Percentiles rank a stretch among this genome's conserved stretches.
phyloP scores from a whole-genome alignment of 163 green algal species.

The Botryococcus braunii region DNA sequence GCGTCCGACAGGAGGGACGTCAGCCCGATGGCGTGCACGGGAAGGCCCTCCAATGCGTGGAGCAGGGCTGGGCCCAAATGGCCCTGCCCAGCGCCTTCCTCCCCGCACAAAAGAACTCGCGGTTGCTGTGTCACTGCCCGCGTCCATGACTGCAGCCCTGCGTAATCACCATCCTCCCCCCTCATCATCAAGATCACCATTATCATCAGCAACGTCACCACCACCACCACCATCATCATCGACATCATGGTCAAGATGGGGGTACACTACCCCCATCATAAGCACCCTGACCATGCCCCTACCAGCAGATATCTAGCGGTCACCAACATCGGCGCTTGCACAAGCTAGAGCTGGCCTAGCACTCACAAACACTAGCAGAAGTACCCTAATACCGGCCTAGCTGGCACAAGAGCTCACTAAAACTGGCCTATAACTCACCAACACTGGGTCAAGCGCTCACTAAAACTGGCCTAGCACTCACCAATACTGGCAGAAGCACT shows the following conservation, averaged over 20 bases:
- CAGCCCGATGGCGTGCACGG: slow-evolving; percentile 69
- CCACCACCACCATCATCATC: background rate
- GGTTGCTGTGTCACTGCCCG: slow-evolving; percentile 32
- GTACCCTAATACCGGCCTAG: too few species aligned
- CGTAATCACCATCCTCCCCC: background rate
- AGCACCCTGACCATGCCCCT: background rate
- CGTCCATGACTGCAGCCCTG: too few species aligned
- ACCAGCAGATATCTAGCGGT: too few species aligned
- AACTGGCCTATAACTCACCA: too few species aligned
- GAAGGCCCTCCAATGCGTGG: slow-evolving; percentile 74
- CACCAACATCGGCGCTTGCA: too few species aligned
- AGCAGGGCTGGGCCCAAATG: slow-evolving; percentile 74
- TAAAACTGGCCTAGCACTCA: too few species aligned
- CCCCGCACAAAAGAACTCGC: slow-evolving; percentile 56
- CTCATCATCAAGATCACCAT: background rate
- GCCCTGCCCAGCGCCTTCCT: slow-evolving; percentile 53
- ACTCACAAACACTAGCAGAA: too few species aligned
- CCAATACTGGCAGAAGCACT: too few species aligned
- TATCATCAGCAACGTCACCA: background rate
- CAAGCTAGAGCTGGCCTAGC: too few species aligned
- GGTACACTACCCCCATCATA: background rate
- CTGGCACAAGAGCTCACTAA: too few species aligned
- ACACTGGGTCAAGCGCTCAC: too few species aligned
- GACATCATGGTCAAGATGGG: background rate
- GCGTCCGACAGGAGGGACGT: slow-evolving; percentile 68